phyloP scores from a whole-genome alignment of 2,329 filamentous ascomycete genomes.

The Calonectria leucothoes region DNA sequence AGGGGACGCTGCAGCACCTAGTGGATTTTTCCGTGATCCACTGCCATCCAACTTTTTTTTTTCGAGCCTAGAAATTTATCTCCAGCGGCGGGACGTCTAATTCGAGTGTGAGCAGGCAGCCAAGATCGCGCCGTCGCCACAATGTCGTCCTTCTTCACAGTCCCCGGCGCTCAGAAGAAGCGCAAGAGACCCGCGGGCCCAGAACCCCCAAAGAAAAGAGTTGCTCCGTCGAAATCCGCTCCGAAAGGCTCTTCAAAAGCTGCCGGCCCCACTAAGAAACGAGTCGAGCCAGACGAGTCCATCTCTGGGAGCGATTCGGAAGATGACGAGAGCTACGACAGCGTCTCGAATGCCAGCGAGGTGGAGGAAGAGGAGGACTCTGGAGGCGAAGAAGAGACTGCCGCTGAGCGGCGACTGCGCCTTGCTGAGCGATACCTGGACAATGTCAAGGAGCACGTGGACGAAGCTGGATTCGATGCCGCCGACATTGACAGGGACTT shows the following conservation, averaged over 20 bases:
- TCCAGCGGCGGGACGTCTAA: conserved; percentile 43
- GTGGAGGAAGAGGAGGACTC: conserved; percentile 62
- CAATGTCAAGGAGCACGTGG: conserved; percentile 85
- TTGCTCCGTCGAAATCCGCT: conserved; percentile 59
- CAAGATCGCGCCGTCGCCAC: conserved; percentile 43
- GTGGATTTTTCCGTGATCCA: conserved; percentile 40
- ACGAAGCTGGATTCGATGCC: conserved; percentile 89
- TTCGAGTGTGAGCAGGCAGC: conserved; percentile 39
- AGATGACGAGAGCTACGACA: conserved; percentile 64
- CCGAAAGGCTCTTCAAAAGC: conserved; percentile 56
- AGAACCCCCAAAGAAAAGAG: conserved; percentile 70
- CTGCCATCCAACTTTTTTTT: conserved; percentile 56
- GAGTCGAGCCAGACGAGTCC: conserved; percentile 73
- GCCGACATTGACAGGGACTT: conserved; percentile 93
- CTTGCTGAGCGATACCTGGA: conserved; percentile 94
- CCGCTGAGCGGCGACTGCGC: conserved; percentile 85
- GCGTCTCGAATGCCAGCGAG: conserved; percentile 56
- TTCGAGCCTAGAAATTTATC: conserved; percentile 45
- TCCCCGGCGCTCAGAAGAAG: conserved; percentile 89
- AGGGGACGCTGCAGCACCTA: neutral
- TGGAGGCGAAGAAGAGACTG: conserved; percentile 87
- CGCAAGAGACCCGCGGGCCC: conserved; percentile 76
- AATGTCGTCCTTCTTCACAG: conserved; percentile 98
- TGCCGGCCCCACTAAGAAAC: conserved; percentile 55
- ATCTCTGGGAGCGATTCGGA: conserved; percentile 87